Evolutionary conservation across 768 basidiomycete species (phyloP).

Genomic region (Gelatoporia subvermispora): DNA sequence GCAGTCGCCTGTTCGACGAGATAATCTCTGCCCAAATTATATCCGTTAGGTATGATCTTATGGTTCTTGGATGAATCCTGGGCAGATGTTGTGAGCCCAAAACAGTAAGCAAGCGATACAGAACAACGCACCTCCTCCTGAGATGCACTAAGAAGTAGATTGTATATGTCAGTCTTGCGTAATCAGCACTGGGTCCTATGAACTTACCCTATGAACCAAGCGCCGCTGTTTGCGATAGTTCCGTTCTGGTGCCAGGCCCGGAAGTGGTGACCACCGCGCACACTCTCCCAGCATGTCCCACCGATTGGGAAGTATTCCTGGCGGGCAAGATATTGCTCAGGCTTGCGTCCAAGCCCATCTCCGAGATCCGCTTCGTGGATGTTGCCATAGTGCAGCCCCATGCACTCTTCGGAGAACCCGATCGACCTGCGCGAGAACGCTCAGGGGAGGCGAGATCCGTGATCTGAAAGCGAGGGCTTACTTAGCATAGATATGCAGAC

Average conservation of each 20-base stretch:
- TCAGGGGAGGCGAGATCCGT: not conserved
- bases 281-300: slow-evolving; percentile 88
- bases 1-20: slow-evolving; percentile 62
- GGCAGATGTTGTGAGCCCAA: not conserved
- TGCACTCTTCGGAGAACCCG: slow-evolving; percentile 78
- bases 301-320: slow-evolving; percentile 74
- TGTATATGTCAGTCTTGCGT: no score
- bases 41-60: slow-evolving; percentile 72
- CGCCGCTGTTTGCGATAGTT: slow-evolving; percentile 60
- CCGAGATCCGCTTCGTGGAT: slow-evolving; percentile 79
- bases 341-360: slow-evolving; percentile 69
- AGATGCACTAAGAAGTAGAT: slow-evolving; percentile 49
- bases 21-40: slow-evolving; percentile 78
- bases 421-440: slow-evolving; percentile 54
- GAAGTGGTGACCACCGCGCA: slow-evolving; percentile 83
- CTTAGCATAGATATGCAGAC: slow-evolving; percentile 69
- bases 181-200: no score
- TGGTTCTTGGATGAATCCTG: slow-evolving; percentile 61
- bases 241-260: slow-evolving; percentile 89
- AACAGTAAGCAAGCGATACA: not conserved
- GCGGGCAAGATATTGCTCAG: slow-evolving; percentile 67
- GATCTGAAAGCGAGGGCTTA: slow-evolving; percentile 22
- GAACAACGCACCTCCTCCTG: slow-evolving; percentile 51
- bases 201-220: slow-evolving; percentile 81
- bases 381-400: slow-evolving; percentile 73